Evolutionary conservation across 345 rosid species (phyloP).

Genomic region (Leavenworthia alabamica): DNA sequence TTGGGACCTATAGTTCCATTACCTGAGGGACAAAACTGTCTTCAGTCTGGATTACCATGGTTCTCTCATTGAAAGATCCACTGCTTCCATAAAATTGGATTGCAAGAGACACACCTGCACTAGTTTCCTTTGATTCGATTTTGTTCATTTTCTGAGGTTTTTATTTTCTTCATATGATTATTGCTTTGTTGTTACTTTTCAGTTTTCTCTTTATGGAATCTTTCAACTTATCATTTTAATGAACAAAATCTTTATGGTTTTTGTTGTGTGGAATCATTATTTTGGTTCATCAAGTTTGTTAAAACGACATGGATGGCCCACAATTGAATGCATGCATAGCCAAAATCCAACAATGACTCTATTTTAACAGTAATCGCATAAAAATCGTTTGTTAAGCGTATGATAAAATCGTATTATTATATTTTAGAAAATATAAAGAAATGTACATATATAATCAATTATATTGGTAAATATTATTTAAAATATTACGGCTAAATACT

Average conservation of each 20-base stretch:
- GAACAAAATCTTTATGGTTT: background rate
- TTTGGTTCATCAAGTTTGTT: background rate
- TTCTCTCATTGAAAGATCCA: slow-evolving; percentile 32
- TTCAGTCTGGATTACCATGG: slow-evolving; percentile 80
- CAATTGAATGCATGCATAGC: background rate
- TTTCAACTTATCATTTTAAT: background rate
- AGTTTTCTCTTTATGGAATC: background rate
- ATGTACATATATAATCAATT: too few relatives aligned
- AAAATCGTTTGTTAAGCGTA: too few relatives aligned
- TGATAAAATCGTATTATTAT: too few relatives aligned
- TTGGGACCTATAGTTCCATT: slow-evolving; percentile 80
- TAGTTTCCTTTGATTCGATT: background rate
- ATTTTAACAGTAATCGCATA: too few relatives aligned
- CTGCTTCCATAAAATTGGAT: background rate
- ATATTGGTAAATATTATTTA: too few relatives aligned
- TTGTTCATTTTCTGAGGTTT: background rate
- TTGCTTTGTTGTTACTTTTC: background rate
- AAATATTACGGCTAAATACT: too few relatives aligned
- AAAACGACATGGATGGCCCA: background rate
- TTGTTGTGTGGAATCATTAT: background rate
- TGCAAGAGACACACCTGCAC: background rate
- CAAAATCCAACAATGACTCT: too few relatives aligned
- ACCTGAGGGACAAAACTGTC: slow-evolving; percentile 48
- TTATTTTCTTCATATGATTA: background rate
- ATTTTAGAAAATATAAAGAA: too few relatives aligned